Base-by-base conservation (phyloP, 2,329 filamentous ascomycete species). In the Periconia sp. region DNA sequence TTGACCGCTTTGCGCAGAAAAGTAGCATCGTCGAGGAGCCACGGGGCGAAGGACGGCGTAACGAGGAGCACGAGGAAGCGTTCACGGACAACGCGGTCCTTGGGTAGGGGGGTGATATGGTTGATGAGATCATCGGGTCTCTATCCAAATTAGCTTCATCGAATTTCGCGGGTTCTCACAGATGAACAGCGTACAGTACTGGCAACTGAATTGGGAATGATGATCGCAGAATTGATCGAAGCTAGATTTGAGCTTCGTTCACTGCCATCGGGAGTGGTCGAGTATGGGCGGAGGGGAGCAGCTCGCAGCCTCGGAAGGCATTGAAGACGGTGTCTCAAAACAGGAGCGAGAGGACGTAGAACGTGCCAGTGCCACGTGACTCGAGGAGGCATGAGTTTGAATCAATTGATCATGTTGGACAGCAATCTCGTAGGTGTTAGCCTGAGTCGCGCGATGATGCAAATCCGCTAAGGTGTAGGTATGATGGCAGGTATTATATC, bases 21-120 rank as follows among this genome's bases (percentile, higher is more conserved):
- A 27, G 50, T 45, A 3, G 55, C 19, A 41, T 68, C 61, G 35
- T 70, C 59, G 40, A 59, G 57, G 10, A 72, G 63, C 63, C 65
- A 70, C 52, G 58, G 52, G 3, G 70, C 69, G 47, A 72, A 72
- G 2, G 69, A 55, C 2, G 69, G 70, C 6, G 66, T 74, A 19
- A 70, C 60, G 27, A 74, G 57, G 47, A 74, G 63, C 53, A 74
- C 54, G 47, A 56, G 61, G 41, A 66, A 65, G 43, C 56, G 61
- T 23, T 59, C 47, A 33, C 40, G 40, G 7, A 10, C n/a, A 20
- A 54, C 37, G n/a, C 35, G 20, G 17, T 15, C 2, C 1, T 30
- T 11, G 18, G n/a, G 3, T 19, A 69, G 19, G n/a, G 67, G 60
- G 10, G 54, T 31, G 45, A 72, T 67, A 45, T 61, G 57, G 9